phyloP scores from a whole-genome alignment of 2,329 filamentous ascomycete species.

The Endoconidiophora polonica region DNA sequence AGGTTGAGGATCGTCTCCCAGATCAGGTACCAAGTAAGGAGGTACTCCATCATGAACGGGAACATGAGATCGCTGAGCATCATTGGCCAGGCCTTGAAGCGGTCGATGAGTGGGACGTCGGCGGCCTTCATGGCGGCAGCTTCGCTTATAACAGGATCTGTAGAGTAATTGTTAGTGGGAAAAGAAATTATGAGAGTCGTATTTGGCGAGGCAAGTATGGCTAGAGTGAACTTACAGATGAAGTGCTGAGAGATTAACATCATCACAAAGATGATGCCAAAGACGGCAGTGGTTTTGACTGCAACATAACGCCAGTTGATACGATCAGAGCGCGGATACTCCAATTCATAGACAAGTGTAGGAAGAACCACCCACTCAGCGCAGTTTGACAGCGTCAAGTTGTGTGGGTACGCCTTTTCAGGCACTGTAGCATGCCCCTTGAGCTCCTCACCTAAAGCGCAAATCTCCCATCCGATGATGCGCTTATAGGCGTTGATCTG shows the following conservation, averaged over 20 bases:
- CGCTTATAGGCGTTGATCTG: conserved; percentile 47
- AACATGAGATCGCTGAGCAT: conserved; percentile 61
- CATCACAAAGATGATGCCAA: conserved; percentile 64
- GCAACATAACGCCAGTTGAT: conserved; percentile 61
- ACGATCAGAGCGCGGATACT: conserved; percentile 51
- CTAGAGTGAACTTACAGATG: conserved; percentile 32
- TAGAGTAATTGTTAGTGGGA: conserved; percentile 11
- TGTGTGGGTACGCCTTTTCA: conserved; percentile 45
- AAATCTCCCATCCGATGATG: conserved; percentile 52
- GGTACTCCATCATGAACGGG: conserved; percentile 62
- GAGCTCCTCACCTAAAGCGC: conserved; percentile 46
- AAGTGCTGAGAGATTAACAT: conserved; percentile 60
- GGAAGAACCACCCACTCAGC: conserved; percentile 60
- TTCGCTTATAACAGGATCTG: conserved; percentile 51
- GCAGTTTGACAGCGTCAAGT: conserved; percentile 47
- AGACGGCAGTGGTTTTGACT: conserved; percentile 53
- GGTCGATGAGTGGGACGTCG: conserved; percentile 40
- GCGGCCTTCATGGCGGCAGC: conserved; percentile 51
- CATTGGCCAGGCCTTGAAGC: conserved; percentile 55
- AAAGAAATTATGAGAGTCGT: not conserved
- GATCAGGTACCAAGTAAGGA: conserved; percentile 67
- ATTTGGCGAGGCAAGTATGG: not conserved
- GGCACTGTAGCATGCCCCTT: conserved; percentile 39
- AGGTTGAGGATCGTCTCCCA: conserved; percentile 64
- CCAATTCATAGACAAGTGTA: conserved; percentile 63